Evolutionary conservation across 2,329 filamentous ascomycete species (phyloP), one percentile per base, ranked within the genome.

Genomic region (Berkeleyomyces rouxiae): DNA sequence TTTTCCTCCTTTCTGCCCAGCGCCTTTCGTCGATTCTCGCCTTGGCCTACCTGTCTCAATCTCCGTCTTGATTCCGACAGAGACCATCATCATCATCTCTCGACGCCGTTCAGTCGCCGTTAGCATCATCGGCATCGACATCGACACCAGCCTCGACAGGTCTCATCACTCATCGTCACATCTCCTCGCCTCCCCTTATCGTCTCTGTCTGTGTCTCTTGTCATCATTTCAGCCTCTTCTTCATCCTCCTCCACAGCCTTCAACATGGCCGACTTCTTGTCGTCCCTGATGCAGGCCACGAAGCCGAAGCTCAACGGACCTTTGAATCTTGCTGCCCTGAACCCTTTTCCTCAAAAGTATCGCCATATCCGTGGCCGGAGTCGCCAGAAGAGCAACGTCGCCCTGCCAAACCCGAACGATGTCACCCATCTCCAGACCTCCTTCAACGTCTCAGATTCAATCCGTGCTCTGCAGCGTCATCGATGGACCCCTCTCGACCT

Each of bases 401-500:
- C 68, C 47, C 66, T 68, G 62, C 68, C 69, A 16, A 71, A 71
- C 51, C 68, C 70, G 53, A 72, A 88, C 59, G 86, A 86, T 66
- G 82, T 96, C 70, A 82, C 89, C 59, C 80, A 79, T 39, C 78
- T 96, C 62, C 82, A 95, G 73, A 90, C 84, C 13, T 96, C 90
- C 0, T 88, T 90, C 73, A 90, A 87, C 67, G 85, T 89, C 4
- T 78, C 81, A 69, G 86, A 95, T 70, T 90, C 90, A 10, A 74
- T 96, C 65, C 82, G 83, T 65, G 82, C 86, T 44, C 77, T 96
- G 66, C 85, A 86, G 68, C 81, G 81, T 65, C 89, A 93, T 71
- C 83, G 83, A 67, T 96, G 89, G 88, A 86, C 82, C 60, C 77
- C 85, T 60, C 87, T 90, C 71, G 92, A 97, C 73, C 80, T 87